Evolutionary conservation across 352 stramenopile genomes (phyloP).

Genomic region (Pythium insidiosum): DNA sequence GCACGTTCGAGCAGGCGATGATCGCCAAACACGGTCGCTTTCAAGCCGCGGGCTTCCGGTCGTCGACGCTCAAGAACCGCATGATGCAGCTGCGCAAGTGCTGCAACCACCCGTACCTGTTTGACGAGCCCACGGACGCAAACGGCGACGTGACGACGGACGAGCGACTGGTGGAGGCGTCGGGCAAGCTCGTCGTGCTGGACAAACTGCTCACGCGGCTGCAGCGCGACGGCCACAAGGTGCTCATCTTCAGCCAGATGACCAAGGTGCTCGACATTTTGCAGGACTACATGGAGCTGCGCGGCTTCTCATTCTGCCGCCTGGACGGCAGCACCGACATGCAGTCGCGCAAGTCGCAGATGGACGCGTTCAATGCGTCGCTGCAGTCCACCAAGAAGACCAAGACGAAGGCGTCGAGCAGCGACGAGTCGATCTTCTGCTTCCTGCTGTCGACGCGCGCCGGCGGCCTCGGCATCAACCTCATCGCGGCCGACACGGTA

Average conservation of each 20-base stretch:
- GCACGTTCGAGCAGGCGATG: constrained; percentile 83
- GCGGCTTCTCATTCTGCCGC: constrained; percentile 91
- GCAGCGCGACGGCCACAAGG: constrained; percentile 92
- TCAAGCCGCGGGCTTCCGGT: constrained; percentile 38
- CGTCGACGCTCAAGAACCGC: constrained; percentile 57
- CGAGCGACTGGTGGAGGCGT: constrained; percentile 89
- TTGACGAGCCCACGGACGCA: constrained; percentile 67
- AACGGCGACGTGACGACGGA: constrained; percentile 48
- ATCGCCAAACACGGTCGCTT: constrained; percentile 69
- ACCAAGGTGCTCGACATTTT: constrained; percentile 98
- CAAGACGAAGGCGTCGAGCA: constrained; percentile 6
- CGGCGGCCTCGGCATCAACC: constrained; percentile 95
- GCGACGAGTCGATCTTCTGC: constrained; percentile 60
- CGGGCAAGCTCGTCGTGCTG: constrained; percentile 97
- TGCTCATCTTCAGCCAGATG: constrained; percentile 99
- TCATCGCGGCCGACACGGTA: constrained; percentile 96
- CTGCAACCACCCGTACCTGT: constrained; percentile 86
- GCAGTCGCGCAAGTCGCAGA: constrained; percentile 90
- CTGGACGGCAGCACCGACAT: constrained; percentile 95
- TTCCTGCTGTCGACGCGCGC: constrained; percentile 87
- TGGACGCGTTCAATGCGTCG: constrained; percentile 95
- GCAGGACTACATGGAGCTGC: constrained; percentile 90
- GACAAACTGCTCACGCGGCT: constrained; percentile 96
- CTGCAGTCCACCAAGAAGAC: no score
- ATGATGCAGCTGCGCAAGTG: constrained; percentile 82